Evolutionary conservation across 2,329 filamentous ascomycete genomes (phyloP), one percentile per base, ranked within the genome.

Genomic region (Tolypocladium inflatum): DNA sequence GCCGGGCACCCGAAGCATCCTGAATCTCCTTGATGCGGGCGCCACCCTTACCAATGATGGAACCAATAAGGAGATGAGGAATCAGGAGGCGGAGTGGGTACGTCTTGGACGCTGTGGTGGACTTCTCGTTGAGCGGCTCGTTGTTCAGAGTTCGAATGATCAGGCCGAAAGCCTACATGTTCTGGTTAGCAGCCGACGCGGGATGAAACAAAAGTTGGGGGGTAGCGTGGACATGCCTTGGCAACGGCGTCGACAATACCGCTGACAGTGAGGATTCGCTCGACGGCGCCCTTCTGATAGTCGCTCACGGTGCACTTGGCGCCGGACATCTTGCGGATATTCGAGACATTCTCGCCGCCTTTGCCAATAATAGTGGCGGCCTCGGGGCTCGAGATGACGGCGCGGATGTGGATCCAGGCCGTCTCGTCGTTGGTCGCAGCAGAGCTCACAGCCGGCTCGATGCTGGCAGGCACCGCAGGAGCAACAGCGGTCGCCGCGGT

Each of bases 291-390:
- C 70, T 96, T 91, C 66, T 95, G 90, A 70, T 97, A 99, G 76
- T 99, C 94, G 77, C 92, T 97, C 66, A 99, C 94, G 54, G 94
- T 99, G 79, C 94, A 99, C 78, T 97, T 97, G 64, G 94, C 94
- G 67, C 91, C 92, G 56, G 94, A 97, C 76, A 96, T 82, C 72
- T 90, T 91, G 65, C 94, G 87, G 70, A 99, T 97, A 76, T 96
- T 91, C 65, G 92, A 96, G 54, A 99, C 94, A 70, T 99, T 99
- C 80, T 99, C 94, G 71, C 94, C 94, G 63, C 92, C 93, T 78
- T 99, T 99, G 70, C 94, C 94, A 74, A 99, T 99, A 64, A 97
- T 91, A 54, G 94, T 99, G 43, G 94, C 94, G 65, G 94, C 94
- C 75, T 99, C 94, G 52, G 91, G 91, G 74, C 93, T 99, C 56